A percentile compares a stretch with the other conserved stretches of the same genome.
These are phyloP conservation scores for Dendrobium catenatum DNA, from an alignment of 106 monocot genomes.

Conservation along the genomic window DNA sequence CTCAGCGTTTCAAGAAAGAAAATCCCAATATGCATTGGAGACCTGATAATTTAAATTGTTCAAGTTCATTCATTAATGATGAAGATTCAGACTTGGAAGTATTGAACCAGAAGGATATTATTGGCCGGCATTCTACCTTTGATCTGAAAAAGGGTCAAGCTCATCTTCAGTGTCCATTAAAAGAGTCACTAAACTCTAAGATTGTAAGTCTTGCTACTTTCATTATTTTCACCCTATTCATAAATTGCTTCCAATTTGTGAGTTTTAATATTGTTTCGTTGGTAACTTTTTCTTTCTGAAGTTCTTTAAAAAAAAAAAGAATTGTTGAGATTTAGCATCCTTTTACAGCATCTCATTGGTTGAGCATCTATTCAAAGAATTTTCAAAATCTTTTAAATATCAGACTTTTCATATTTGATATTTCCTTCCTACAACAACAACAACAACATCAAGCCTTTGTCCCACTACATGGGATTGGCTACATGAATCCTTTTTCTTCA, in stretches of 20 bases:
- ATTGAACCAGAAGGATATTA: conserved; percentile 37
- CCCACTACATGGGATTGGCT: no score
- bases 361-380: background rate
- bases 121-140: background rate
- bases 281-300: background rate
- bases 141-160: conserved; percentile 11
- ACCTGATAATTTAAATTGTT: conserved; percentile 2
- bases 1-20: conserved; percentile 4
- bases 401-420: background rate
- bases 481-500: no score
- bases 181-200: background rate
- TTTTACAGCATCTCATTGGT: background rate
- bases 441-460: no score
- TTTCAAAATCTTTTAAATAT: background rate
- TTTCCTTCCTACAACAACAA: background rate
- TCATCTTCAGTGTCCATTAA: background rate
- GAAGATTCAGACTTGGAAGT: conserved; percentile 64
- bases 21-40: background rate
- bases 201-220: background rate
- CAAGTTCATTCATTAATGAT: conserved; percentile 13
- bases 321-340: no score
- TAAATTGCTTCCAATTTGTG: background rate
- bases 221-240: background rate
- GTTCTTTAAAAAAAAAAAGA: no score
- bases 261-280: background rate